These are phyloP conservation scores for Diaporthe eres DNA, from an alignment of 2,329 filamentous ascomycete genomes.

Conservation along the genomic window DNA sequence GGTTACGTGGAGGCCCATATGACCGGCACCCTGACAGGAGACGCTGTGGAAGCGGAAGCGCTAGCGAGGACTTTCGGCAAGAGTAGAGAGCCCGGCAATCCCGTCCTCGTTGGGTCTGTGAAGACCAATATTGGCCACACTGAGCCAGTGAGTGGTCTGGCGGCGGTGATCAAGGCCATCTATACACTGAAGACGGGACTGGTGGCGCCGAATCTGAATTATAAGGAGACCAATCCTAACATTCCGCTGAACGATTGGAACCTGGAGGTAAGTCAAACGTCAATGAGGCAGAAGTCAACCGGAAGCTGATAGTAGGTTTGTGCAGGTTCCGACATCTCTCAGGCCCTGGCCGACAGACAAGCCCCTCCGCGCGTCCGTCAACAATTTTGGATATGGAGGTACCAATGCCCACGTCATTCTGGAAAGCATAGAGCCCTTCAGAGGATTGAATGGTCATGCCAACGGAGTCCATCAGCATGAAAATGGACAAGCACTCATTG, in stretches of 20 bases:
- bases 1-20: constrained; percentile 58
- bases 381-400: constrained; percentile 53
- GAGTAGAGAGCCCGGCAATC: constrained; percentile 43
- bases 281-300: background rate
- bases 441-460: background rate
- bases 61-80: constrained; percentile 50
- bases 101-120: constrained; percentile 47
- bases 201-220: constrained; percentile 48
- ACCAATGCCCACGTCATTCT: constrained; percentile 51
- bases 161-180: constrained; percentile 48
- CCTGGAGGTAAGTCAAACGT: constrained; percentile 37
- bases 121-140: constrained; percentile 52
- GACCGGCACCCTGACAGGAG: constrained; percentile 52
- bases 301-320: background rate
- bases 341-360: constrained; percentile 35
- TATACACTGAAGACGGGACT: constrained; percentile 45
- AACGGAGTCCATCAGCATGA: background rate
- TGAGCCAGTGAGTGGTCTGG: constrained; percentile 48
- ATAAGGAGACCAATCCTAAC: constrained; percentile 46
- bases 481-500: background rate
- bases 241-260: constrained; percentile 49
- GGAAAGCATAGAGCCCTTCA: constrained; percentile 38
- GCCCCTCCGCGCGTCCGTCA: constrained; percentile 48
- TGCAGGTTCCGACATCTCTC: constrained; percentile 38
- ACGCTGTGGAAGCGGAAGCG: constrained; percentile 57